phyloP scores from a whole-genome alignment of 495 filamentous ascomycete genomes.

The Hypoxylon trugodes region DNA sequence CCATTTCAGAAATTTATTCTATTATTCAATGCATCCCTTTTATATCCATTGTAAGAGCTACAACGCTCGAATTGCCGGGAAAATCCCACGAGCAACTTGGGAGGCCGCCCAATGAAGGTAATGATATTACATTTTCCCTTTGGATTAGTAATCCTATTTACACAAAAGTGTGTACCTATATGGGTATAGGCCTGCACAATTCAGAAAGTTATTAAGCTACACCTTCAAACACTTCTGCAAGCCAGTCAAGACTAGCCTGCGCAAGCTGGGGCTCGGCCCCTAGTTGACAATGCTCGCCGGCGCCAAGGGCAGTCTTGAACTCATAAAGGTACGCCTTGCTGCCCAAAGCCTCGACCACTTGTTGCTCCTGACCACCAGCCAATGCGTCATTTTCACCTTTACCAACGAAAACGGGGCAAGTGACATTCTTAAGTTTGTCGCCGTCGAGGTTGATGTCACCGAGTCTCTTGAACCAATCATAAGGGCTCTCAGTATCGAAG shows the following conservation, averaged over 20 bases:
- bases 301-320: constrained; percentile 38
- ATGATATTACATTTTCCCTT: no score
- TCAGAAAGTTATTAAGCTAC: constrained; percentile 5
- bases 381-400: constrained; percentile 44
- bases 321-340: constrained; percentile 35
- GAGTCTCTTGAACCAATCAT: constrained; percentile 40
- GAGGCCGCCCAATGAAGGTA: no score
- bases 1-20: no score
- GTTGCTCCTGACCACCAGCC: constrained; percentile 44
- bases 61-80: no score
- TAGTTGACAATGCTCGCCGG: constrained; percentile 34
- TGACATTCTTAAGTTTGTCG: constrained; percentile 39
- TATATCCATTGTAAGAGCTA: neutral
- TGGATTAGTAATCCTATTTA: neutral
- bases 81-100: no score
- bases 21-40: neutral
- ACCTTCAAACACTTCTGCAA: constrained; percentile 13
- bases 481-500: constrained; percentile 48
- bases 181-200: neutral
- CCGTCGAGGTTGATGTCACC: constrained; percentile 37
- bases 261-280: constrained; percentile 28
- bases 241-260: constrained; percentile 23
- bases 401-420: constrained; percentile 49
- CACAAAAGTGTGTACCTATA: no score
- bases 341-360: constrained; percentile 42